Evolutionary conservation across 208 protist species (phyloP), one percentile per base, ranked within the genome.

Genomic region (Histomonas meleagridis): DNA sequence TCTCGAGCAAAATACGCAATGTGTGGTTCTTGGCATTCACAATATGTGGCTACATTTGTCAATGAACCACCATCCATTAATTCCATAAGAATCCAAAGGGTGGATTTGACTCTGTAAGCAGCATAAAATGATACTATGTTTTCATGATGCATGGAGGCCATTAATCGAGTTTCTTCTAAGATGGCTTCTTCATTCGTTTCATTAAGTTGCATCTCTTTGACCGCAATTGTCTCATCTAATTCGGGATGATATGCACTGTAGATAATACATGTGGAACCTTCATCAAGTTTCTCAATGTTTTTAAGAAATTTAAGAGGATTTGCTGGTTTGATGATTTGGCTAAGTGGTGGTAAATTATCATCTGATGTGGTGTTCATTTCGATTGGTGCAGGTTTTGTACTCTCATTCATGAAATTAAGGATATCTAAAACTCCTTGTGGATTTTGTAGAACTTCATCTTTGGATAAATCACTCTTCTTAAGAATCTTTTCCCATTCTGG

Each of bases 1-100:
- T 60, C 79, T 0, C 76, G 23, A 7, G 86, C 53, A 12, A 93
- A 46, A 23, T 57, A 72, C 0, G 72, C 72, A 46, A 92, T 90
- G 26, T 92, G 65, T 12, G 62, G 35, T 35, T 90, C 90, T 43
- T 76, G 65, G 32, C 65, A 76, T 18, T 76, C 65, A 18, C 65
- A 76, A 43, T 26, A 76, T 46, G 65, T 76, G 65, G 65, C 65
- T 46, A 76, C 23, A 76, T 76, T 76, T 76, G 65, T 76, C 4
- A 76, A 43, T 38, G 65, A 35, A 18, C 65, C 65, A 43, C 65
- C 65, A 76, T 76, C 65, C 65, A 76, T 76, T 4, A 46, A 76
- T 76, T 76, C 65, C 65, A 76, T 76, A 1, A 76, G 21, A 12
- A 76, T 76, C 65, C 65, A 76, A 1, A 76, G 32, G 21, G 65